Base-by-base conservation (phyloP, 768 basidiomycete species). In the Auricularia cornea region DNA sequence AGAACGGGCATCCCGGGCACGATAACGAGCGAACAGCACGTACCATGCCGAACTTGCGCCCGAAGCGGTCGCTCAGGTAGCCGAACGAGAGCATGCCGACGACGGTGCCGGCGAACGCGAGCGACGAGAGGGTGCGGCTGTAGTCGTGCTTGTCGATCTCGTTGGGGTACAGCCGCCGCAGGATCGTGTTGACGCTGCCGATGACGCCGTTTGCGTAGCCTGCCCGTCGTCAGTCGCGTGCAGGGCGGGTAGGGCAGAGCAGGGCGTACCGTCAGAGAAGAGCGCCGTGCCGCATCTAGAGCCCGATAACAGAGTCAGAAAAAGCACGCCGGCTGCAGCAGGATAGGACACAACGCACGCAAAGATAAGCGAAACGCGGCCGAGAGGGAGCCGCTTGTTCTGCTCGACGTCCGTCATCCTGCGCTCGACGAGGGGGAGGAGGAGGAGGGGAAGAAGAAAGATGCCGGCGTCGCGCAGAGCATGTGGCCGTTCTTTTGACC, bases 31-130 rank as follows among this genome's bases (percentile, higher is more conserved):
- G 60, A 18, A 61, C 68, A 62, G 30, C 60, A 70, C 79, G 60
- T 63, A 88, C 87, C 92, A 94, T 94, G 67, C 92, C 92, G 68
- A 87, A 88, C 70, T 94, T 95, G 30, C 79, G 82, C 14, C 94
- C 93, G 66, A 94, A 68, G 73, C 90, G 92, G 73, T 95, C 94
- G 20, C 89, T 66, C 28, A 72, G 28, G 63, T 64, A 64, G 33
- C 73, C 90, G 68, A 94, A 93, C 57, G 72, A 66, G 40, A 94
- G 75, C 90, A 92, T 93, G 38, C 94, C 93, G 11, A 92, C 80
- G n/a, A 96, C 75, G 6, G 88, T 90, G 16, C 94, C 94, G 32
- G 87, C 94, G 67, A 96, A 98, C 2, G 82, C 83, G 65, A 92
- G 75, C 70, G 89, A 86, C 62, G 79, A 81, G 52, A 96, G 75